Base-by-base conservation (phyloP, 768 basidiomycete genomes). In the Naganishia vishniacii region DNA sequence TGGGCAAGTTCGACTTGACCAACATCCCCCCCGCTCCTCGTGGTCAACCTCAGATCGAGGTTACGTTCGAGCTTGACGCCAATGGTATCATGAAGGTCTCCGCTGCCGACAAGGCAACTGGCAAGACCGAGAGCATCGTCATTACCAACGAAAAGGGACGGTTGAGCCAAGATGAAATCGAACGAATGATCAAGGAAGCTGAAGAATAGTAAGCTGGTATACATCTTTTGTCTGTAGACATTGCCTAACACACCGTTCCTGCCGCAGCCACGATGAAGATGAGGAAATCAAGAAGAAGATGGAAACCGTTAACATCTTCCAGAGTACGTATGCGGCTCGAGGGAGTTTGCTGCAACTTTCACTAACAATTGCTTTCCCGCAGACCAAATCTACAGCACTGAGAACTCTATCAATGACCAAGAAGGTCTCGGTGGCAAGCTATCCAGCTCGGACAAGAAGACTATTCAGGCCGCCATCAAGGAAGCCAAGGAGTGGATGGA, bases 1-100 rank as follows among this genome's bases (percentile, higher is more conserved):
- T 98, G 76, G 94, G 94, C 77, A 95, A 98, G 81, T 98, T 97
- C 79, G 92, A 97, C 80, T 87, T 98, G 32, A 88, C 89, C 66
- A 90, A 92, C 63, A 97, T 97, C 67, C 93, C 89, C 23, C 92
- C 94, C 42, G 91, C 93, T 26, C 94, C 94, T 67, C 90, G 93
- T 81, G 93, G 93, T 82, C 91, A 94, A 70, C 94, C 94, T 74
- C 94, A 95, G 73, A 83, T 97, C 70, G 93, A 97, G 78, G 93
- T 98, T 74, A 94, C 91, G 46, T 97, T 98, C 79, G 93, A 98
- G 74, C 91, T 98, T 67, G 93, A 97, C 73, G 75, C 75, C 69
- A 77, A 75, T 67, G 77, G 89, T 81, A 93, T 94, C 75, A 78
- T 94, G 75, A 95, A 94, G 79, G 94, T 98, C 69, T 90, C 90